phyloP scores from a whole-genome alignment of 2,329 filamentous ascomycete species.

The Massarina eburnea region DNA sequence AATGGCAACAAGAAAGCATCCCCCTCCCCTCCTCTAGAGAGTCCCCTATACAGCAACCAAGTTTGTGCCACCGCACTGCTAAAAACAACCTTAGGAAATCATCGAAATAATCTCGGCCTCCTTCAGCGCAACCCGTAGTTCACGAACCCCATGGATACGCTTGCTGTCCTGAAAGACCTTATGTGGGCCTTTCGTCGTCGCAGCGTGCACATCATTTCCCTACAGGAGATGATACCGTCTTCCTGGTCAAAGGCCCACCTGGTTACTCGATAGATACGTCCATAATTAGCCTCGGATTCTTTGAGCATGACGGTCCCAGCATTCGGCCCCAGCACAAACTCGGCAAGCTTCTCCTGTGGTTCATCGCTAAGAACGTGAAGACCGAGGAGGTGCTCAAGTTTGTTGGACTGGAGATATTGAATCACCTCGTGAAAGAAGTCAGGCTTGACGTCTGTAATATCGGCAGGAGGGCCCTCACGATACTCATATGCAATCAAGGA shows the following conservation, averaged over 20 bases:
- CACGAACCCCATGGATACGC: too few relatives aligned
- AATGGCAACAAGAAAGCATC: too few relatives aligned
- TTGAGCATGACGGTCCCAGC: constrained; percentile 2
- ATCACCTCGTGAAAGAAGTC: constrained; percentile 1
- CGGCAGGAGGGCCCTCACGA: background rate
- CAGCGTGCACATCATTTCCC: too few relatives aligned
- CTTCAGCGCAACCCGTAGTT: too few relatives aligned
- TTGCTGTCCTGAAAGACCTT: too few relatives aligned
- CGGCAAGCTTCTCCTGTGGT: background rate
- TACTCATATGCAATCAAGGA: constrained; percentile 1
- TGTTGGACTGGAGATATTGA: background rate
- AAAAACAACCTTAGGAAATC: too few relatives aligned
- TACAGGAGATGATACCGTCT: too few relatives aligned
- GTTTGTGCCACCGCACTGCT: too few relatives aligned
- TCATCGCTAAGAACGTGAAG: constrained; percentile 2
- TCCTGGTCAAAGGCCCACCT: background rate
- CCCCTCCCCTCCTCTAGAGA: too few relatives aligned
- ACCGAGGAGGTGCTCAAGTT: constrained; percentile 1
- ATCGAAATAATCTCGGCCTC: too few relatives aligned
- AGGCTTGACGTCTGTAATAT: background rate
- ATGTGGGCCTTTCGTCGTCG: too few relatives aligned
- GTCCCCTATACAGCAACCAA: too few relatives aligned
- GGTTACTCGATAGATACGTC: background rate
- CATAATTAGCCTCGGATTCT: background rate
- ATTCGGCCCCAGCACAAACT: background rate